Evolutionary conservation across 2,329 filamentous ascomycete genomes (phyloP).

Genomic region (Exophiala oligosperma): DNA sequence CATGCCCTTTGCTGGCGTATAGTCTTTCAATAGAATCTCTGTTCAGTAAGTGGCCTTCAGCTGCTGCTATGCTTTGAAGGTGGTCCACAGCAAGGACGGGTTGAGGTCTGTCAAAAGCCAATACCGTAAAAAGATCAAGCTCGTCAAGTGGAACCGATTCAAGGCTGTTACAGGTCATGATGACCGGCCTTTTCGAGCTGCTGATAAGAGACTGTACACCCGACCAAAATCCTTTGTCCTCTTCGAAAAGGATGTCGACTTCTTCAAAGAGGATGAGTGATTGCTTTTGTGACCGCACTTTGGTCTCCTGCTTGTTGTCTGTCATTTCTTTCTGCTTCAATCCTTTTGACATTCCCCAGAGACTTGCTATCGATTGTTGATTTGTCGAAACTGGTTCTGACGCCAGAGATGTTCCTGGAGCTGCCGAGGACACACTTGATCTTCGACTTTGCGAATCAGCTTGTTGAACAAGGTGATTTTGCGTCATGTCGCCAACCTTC

Average conservation of each 20-base stretch:
- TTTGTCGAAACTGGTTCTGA: conserved; percentile 27
- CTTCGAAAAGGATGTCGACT: conserved; percentile 88
- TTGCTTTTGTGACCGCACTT: conserved; percentile 69
- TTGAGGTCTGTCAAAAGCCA: conserved; percentile 71
- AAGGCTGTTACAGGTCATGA: conserved; percentile 95
- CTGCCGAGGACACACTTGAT: conserved; percentile 20
- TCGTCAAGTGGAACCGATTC: conserved; percentile 71
- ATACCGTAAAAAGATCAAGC: conserved; percentile 79
- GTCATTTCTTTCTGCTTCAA: conserved; percentile 30
- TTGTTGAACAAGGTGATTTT: conserved; percentile 79
- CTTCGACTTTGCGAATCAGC: conserved; percentile 17
- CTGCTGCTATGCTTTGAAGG: conserved; percentile 77
- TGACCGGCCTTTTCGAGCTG: conserved; percentile 85
- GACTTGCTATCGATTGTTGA: conserved; percentile 28
- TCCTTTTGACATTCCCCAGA: conserved; percentile 14
- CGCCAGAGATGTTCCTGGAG: not conserved
- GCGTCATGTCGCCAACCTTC: conserved; percentile 93
- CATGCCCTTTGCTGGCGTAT: conserved; percentile 67
- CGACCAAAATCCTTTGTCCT: conserved; percentile 93
- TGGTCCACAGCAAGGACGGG: conserved; percentile 73
- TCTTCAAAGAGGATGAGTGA: conserved; percentile 94
- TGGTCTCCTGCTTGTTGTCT: conserved; percentile 4
- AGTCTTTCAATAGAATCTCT: conserved; percentile 67
- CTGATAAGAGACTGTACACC: conserved; percentile 75
- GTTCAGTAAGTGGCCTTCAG: conserved; percentile 79